These are phyloP conservation scores for Neurospora sp. DNA, from an alignment of 495 filamentous ascomycete genomes.

Conservation along the genomic window DNA sequence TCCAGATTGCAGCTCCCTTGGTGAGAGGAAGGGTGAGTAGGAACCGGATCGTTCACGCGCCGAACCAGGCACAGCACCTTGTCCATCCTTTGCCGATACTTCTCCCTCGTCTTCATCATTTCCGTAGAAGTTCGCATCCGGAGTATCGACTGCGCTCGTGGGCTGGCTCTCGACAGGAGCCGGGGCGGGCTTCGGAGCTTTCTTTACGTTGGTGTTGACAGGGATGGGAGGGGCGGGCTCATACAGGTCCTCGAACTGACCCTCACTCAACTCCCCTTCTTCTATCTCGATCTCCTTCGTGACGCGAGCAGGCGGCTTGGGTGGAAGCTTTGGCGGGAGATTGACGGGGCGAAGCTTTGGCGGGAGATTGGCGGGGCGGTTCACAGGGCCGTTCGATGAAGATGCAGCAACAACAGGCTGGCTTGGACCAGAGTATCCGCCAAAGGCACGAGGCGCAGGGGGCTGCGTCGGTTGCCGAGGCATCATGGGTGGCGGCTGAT, in stretches of 20 bases:
- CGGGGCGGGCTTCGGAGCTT: background rate
- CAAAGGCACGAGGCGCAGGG: background rate
- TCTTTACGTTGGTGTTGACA: background rate
- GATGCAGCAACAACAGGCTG: slow-evolving; percentile 8
- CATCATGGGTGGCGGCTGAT: background rate
- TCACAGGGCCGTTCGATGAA: slow-evolving; percentile 1
- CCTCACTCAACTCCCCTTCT: slow-evolving; percentile 68
- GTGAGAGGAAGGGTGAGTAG: slow-evolving; percentile 43
- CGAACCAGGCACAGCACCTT: slow-evolving; percentile 1
- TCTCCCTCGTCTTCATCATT: slow-evolving; percentile 19
- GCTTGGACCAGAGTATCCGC: background rate
- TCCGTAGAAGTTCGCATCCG: slow-evolving; percentile 20
- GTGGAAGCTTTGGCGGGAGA: background rate
- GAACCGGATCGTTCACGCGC: slow-evolving; percentile 37
- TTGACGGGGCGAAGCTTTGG: background rate
- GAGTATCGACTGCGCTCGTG: slow-evolving; percentile 16
- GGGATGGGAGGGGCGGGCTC: slow-evolving; percentile 20
- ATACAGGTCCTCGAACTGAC: slow-evolving; percentile 42
- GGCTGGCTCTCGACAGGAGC: slow-evolving; percentile 5
- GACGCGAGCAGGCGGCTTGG: background rate
- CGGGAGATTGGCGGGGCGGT: background rate
- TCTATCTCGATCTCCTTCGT: slow-evolving; percentile 34
- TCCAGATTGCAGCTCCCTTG: slow-evolving; percentile 29
- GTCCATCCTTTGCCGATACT: background rate
- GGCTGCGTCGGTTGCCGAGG: background rate